Evolutionary conservation across 2,329 filamentous ascomycete genomes (phyloP).

Genomic region (Thermochaetoides dissita): DNA sequence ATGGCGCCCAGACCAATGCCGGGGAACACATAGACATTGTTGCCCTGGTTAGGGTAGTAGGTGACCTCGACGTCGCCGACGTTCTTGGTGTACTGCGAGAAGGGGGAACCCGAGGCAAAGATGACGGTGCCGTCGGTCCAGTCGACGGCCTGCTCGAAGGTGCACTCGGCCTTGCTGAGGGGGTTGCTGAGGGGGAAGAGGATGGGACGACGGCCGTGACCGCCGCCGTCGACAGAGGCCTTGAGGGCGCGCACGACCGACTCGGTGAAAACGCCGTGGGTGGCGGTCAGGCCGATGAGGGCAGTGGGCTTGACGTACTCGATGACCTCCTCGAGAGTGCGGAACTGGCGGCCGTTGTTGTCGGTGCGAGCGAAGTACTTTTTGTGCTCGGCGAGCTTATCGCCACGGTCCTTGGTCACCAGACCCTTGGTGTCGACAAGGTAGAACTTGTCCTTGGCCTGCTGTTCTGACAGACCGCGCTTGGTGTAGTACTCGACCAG

Average conservation of each 20-base stretch:
- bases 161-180: constrained; percentile 92
- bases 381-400: constrained; percentile 85
- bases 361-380: constrained; percentile 54
- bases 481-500: constrained; percentile 94
- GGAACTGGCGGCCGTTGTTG: constrained; percentile 55
- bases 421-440: constrained; percentile 95
- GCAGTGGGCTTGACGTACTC: constrained; percentile 92
- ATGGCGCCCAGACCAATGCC: constrained; percentile 90
- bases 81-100: constrained; percentile 58
- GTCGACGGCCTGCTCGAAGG: constrained; percentile 81
- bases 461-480: constrained; percentile 75
- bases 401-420: constrained; percentile 82
- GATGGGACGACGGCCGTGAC: constrained; percentile 65
- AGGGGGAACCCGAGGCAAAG: constrained; percentile 91
- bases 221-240: constrained; percentile 46
- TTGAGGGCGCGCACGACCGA: constrained; percentile 62
- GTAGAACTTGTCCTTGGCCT: constrained; percentile 85
- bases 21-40: constrained; percentile 89
- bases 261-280: constrained; percentile 87
- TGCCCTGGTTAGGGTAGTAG: constrained; percentile 71
- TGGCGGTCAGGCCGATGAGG: constrained; percentile 85
- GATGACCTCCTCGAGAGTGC: constrained; percentile 76
- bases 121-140: constrained; percentile 84
- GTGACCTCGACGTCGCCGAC: constrained; percentile 44
- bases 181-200: constrained; percentile 97